Evolutionary conservation across 495 filamentous ascomycete genomes (phyloP).

Genomic region (Annulohypoxylon nitens): DNA sequence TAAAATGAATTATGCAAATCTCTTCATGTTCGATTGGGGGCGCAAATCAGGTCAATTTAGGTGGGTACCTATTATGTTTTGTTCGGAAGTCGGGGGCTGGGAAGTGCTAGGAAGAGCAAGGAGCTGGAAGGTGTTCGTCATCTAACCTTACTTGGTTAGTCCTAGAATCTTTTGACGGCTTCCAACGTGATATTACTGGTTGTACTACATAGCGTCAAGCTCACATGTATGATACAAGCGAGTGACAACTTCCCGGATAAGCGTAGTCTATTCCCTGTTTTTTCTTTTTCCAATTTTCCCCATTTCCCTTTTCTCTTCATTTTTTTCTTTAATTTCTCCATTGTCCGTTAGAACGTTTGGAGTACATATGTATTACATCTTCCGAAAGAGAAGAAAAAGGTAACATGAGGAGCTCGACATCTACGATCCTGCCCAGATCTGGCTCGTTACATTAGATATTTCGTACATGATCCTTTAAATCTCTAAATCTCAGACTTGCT

Average conservation of each 20-base stretch:
- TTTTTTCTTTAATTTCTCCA: background rate
- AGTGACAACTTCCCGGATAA: conserved; percentile 35
- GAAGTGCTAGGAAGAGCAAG: conserved; percentile 6
- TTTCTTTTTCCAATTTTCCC: background rate
- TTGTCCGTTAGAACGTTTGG: background rate
- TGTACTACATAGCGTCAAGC: conserved; percentile 36
- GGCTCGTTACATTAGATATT: conserved; percentile 42
- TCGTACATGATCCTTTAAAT: conserved; percentile 38
- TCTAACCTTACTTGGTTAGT: conserved; percentile 35
- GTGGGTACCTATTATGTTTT: no score
- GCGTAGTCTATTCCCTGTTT: conserved; percentile 29
- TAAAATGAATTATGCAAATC: no score
- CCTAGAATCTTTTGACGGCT: conserved; percentile 18
- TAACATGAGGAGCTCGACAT: conserved; percentile 5
- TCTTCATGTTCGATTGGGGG: no score
- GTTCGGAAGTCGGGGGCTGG: conserved; percentile 36
- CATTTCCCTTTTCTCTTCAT: background rate
- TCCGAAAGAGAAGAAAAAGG: background rate
- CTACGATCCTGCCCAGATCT: conserved; percentile 17
- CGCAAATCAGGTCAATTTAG: no score
- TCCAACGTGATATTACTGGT: conserved; percentile 1
- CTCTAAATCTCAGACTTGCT: conserved; percentile 30
- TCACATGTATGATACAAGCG: conserved; percentile 27
- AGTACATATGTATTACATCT: conserved; percentile 9
- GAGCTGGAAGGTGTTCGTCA: conserved; percentile 21